Conservation (phyloP, 345 rosid genomes). For the Eucalyptus polybractea region DNA sequence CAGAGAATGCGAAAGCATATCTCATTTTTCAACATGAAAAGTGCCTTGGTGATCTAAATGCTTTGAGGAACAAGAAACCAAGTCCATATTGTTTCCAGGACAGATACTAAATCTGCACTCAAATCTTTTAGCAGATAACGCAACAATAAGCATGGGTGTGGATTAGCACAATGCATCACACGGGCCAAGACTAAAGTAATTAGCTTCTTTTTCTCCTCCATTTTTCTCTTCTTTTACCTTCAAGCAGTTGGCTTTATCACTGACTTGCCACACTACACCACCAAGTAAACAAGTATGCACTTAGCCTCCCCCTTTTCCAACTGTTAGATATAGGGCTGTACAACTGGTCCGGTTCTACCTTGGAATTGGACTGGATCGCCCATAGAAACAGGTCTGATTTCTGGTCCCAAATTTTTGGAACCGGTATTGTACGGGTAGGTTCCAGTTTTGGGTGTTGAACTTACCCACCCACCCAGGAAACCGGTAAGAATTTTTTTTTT, state of each 20-base stretch:
- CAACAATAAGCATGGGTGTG: neutral
- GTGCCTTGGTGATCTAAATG: neutral
- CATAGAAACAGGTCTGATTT: neutral
- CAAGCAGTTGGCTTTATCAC: neutral
- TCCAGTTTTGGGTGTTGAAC: neutral
- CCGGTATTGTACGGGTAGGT: neutral
- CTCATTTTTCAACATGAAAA: neutral
- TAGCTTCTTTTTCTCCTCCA: neutral
- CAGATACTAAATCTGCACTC: neutral
- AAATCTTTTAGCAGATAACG: neutral
- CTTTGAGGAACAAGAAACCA: neutral
- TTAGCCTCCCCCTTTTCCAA: neutral
- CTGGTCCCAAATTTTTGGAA: neutral
- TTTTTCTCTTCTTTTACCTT: neutral
- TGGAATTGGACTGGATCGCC: neutral
- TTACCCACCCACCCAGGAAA: neutral
- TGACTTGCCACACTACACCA: neutral
- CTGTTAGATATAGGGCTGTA: neutral
- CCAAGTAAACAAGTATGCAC: neutral
- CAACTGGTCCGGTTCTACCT: neutral
- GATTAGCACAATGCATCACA: neutral
- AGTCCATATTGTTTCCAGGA: neutral
- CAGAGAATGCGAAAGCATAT: neutral
- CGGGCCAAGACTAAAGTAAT: neutral
- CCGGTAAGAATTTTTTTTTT: neutral